Evolutionary conservation across 2,329 filamentous ascomycete genomes (phyloP).

Genomic region (Pestalotiopsis sp.): DNA sequence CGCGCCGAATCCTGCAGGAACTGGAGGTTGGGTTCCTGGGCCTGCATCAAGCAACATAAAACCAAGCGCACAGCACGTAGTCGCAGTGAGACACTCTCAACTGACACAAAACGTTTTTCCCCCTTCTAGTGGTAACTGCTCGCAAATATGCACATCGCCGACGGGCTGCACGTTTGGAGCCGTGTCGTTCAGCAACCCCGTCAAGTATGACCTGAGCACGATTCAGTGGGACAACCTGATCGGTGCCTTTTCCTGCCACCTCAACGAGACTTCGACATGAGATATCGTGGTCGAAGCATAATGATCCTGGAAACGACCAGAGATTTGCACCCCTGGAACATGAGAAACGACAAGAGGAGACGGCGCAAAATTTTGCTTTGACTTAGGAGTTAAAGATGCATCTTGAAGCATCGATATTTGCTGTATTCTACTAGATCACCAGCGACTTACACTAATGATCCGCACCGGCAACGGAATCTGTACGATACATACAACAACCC

Average conservation of each 20-base stretch:
- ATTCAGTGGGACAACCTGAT: constrained; percentile 47
- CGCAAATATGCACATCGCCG: constrained; percentile 49
- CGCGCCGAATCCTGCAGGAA: background rate
- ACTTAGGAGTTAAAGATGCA: background rate
- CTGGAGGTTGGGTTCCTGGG: background rate
- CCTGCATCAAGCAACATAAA: background rate
- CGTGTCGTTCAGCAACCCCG: constrained; percentile 45
- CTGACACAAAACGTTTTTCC: background rate
- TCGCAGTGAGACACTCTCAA: background rate
- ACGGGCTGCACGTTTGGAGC: constrained; percentile 55
- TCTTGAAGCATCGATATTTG: background rate
- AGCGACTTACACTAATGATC: background rate
- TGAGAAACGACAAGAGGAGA: background rate
- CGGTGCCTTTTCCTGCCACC: constrained; percentile 38
- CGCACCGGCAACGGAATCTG: background rate
- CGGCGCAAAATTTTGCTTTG: background rate
- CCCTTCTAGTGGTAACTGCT: constrained; percentile 36
- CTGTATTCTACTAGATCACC: background rate
- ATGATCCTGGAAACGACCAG: background rate
- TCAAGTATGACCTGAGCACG: constrained; percentile 50
- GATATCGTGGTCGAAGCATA: background rate
- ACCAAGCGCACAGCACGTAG: background rate
- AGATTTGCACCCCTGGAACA: background rate
- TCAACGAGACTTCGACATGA: constrained; percentile 26
- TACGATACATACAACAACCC: background rate